Evolutionary conservation across 768 basidiomycete genomes (phyloP), one percentile per base, ranked within the genome.

Genomic region (Crucibulum laeve): DNA sequence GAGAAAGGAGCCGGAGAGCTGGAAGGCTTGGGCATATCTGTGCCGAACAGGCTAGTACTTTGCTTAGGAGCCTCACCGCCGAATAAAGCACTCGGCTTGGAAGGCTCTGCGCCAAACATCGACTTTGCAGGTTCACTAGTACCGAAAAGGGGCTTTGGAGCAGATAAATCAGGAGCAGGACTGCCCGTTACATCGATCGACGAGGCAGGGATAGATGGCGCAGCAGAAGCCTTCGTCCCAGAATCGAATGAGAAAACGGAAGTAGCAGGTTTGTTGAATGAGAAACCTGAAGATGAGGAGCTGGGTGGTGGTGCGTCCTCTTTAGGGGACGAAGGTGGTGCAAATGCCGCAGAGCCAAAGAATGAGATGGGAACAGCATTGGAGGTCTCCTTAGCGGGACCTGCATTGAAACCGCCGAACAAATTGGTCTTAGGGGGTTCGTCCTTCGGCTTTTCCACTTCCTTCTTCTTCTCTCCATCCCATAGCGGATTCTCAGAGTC

Each of bases 401-500:
- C 28, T 32, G 8, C n/a, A n/a, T 8, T 32, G 18, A 46, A 45
- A 39, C 47, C 41, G 35, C 46, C 43, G 41, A 49, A 47, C 10
- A 46, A 44, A 25, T 46, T 18, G 5, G 45, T 47, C n/a, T n/a
- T 18, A 10, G 10, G 8, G 19, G 28, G 8, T 15, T 37, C 30
- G 50, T 17, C 40, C 37, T 4, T 43, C 37, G 33, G 44, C 13
- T 38, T 36, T 22, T 30, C 49, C 13, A n/a, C 23, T 8, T 15
- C 42, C 37, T 49, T 49, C 26, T 52, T 57, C 40, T 59, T 64
- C 4, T 67, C 65, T 23, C 69, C 68, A 21, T 70, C 67, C 70
- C 69, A 74, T 15, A 74, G 54, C 0, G 70, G 68, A 49, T 73
- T 73, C 36, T 68, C 68, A 10, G 45, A 46, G 43, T 72, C 70